Evolutionary conservation across 2,329 filamentous ascomycete genomes (phyloP).

Genomic region (Monosporascus ibericus): DNA sequence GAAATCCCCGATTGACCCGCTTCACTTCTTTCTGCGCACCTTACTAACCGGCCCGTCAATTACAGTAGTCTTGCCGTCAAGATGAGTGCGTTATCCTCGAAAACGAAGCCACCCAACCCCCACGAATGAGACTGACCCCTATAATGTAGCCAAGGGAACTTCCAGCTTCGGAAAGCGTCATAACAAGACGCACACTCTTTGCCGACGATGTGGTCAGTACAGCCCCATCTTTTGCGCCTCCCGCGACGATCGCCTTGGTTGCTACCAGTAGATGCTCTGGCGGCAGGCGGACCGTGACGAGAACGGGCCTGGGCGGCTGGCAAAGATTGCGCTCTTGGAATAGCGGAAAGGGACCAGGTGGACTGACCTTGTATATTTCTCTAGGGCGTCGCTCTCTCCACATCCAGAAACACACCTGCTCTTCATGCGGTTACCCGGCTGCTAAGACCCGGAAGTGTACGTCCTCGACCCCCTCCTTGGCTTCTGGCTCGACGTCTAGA

Average conservation of each 20-base stretch:
- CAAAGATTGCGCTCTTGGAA: conserved; percentile 2
- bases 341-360: conserved; percentile 3
- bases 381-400: conserved; percentile 92
- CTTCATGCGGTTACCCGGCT: conserved; percentile 90
- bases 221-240: conserved; percentile 5
- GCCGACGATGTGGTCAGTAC: conserved; percentile 92
- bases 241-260: conserved; percentile 1
- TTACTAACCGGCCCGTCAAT: neutral
- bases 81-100: conserved; percentile 25
- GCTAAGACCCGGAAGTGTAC: conserved; percentile 98
- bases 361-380: conserved; percentile 19
- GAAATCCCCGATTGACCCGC: too few species aligned
- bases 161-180: conserved; percentile 54
- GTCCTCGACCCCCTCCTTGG: conserved; percentile 33
- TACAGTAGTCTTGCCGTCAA: conserved; percentile 23
- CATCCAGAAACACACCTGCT: conserved; percentile 99
- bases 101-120: conserved; percentile 4
- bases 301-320: too few species aligned
- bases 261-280: neutral
- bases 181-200: conserved; percentile 98
- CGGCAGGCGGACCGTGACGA: too few species aligned
- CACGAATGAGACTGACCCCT: conserved; percentile 17
- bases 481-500: neutral
- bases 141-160: conserved; percentile 29
- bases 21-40: too few species aligned